Evolutionary conservation across 768 basidiomycete genomes (phyloP).

Genomic region (Leucocoprinus leucothites): DNA sequence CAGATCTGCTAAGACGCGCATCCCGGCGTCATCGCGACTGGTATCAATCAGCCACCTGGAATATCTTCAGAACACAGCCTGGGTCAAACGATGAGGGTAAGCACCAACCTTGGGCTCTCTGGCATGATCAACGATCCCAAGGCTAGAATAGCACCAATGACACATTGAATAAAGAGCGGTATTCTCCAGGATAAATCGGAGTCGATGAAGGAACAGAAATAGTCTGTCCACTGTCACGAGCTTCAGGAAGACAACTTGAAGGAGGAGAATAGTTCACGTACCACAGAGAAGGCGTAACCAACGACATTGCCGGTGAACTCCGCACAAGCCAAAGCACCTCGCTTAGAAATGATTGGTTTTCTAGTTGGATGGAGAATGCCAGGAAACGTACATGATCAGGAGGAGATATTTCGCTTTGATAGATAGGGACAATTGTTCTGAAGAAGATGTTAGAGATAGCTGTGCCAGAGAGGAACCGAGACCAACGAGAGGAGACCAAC

Average conservation of each 20-base stretch:
- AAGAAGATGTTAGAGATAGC: background rate
- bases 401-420: slow-evolving; percentile 89
- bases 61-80: background rate
- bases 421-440: slow-evolving; percentile 81
- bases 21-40: slow-evolving; percentile 74
- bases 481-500: slow-evolving; percentile 77
- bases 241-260: background rate
- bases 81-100: background rate
- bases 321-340: slow-evolving; percentile 85
- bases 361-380: background rate
- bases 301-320: slow-evolving; percentile 88
- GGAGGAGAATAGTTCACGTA: slow-evolving; percentile 12
- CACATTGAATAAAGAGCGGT: slow-evolving; percentile 77
- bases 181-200: slow-evolving; percentile 83
- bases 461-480: background rate
- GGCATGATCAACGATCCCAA: slow-evolving; percentile 78
- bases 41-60: slow-evolving; percentile 81
- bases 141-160: slow-evolving; percentile 77
- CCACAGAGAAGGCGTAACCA: slow-evolving; percentile 82
- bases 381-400: slow-evolving; percentile 63
- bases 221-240: slow-evolving; percentile 74
- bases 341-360: slow-evolving; percentile 31
- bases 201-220: slow-evolving; percentile 81
- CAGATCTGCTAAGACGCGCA: slow-evolving; percentile 78
- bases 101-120: slow-evolving; percentile 70